Evolutionary conservation across 2,329 filamentous ascomycete genomes (phyloP).

Genomic region (Botryotinia calthae): DNA sequence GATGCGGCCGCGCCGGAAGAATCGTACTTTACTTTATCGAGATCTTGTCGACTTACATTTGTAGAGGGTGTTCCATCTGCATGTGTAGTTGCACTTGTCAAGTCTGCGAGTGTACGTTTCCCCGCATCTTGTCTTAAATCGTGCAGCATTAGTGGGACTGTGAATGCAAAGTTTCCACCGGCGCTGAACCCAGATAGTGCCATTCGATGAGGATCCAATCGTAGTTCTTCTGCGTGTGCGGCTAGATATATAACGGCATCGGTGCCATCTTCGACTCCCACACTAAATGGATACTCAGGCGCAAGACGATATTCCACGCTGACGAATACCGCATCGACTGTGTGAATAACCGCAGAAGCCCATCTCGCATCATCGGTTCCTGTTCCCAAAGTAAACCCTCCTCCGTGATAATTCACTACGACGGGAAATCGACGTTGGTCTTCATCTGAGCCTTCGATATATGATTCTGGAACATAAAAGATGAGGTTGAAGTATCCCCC

Average conservation of each 20-base stretch:
- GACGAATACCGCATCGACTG: conserved; percentile 56
- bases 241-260: conserved; percentile 63
- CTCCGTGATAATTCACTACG: conserved; percentile 66
- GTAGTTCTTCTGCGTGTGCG: conserved; percentile 53
- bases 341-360: conserved; percentile 51
- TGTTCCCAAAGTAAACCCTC: conserved; percentile 62
- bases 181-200: conserved; percentile 61
- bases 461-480: conserved; percentile 45
- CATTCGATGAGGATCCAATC: conserved; percentile 55
- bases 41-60: neutral
- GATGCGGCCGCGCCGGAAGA: neutral
- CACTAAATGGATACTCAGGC: conserved; percentile 62
- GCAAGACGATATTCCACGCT: conserved; percentile 68
- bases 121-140: conserved; percentile 43
- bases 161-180: conserved; percentile 45
- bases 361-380: conserved; percentile 63
- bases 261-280: conserved; percentile 62
- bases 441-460: conserved; percentile 35
- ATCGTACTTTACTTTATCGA: neutral
- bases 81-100: neutral
- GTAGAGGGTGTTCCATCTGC: neutral
- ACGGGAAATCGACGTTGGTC: conserved; percentile 44
- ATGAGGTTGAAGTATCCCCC: conserved; percentile 41
- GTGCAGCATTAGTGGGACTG: conserved; percentile 44
- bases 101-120: conserved; percentile 38